Percentiles rank a stretch among this genome's conserved stretches.
Evolutionary conservation across 176 grass and related monocot genomes (phyloP).

Genomic region (Dendrocalamus sinicus): DNA sequence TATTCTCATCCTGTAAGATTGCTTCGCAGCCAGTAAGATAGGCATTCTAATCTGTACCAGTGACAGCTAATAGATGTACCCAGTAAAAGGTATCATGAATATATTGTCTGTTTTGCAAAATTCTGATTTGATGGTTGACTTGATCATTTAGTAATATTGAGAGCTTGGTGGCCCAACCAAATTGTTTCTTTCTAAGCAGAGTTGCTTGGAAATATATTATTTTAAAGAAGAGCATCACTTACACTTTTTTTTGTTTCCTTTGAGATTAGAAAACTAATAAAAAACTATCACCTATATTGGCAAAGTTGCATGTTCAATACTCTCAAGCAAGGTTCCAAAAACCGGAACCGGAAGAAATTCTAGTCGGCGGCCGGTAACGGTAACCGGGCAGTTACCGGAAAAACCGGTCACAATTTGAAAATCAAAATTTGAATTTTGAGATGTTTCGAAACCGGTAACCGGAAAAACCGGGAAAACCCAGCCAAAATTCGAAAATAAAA

Average conservation of each 20-base stretch:
- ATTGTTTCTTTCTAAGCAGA: constrained; percentile 14
- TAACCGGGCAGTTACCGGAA: too few relatives aligned
- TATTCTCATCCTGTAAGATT: constrained; percentile 21
- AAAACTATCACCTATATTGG: not conserved
- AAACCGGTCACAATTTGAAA: too few relatives aligned
- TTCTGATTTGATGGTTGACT: constrained; percentile 13
- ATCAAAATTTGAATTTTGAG: too few relatives aligned
- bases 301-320: not conserved
- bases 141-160: constrained; percentile 14
- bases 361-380: too few relatives aligned
- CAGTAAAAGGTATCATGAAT: not conserved
- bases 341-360: too few relatives aligned
- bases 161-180: not conserved
- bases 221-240: constrained; percentile 15
- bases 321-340: not conserved
- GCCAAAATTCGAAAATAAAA: too few relatives aligned
- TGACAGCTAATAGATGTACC: constrained; percentile 21
- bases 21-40: not conserved
- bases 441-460: too few relatives aligned
- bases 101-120: not conserved
- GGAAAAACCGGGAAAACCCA: too few relatives aligned
- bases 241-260: constrained; percentile 24
- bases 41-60: not conserved
- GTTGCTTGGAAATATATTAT: not conserved
- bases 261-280: not conserved